Conservation (phyloP, 2,329 filamentous ascomycete genomes). For the Endoconidiophora laricicola region DNA sequence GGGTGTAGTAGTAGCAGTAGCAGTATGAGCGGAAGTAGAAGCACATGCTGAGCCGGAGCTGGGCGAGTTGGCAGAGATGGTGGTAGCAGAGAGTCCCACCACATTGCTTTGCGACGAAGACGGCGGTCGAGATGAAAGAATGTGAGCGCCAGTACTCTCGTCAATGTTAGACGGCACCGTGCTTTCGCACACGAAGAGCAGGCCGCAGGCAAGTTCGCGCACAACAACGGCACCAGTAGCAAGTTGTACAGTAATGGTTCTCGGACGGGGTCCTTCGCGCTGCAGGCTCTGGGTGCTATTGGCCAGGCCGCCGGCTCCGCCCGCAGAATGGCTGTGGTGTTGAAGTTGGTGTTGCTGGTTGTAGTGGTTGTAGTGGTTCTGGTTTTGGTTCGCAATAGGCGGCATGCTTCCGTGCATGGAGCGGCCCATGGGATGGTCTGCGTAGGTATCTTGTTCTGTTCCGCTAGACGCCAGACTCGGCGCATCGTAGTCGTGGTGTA, state of each 20-base stretch:
- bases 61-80: neutral
- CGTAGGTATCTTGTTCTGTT: conserved; percentile 1
- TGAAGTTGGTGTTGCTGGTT: neutral
- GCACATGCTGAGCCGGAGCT: neutral
- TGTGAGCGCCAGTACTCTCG: neutral
- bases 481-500: conserved; percentile 1
- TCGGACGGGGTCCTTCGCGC: conserved; percentile 1
- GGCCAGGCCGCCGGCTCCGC: neutral
- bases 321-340: neutral
- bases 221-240: conserved; percentile 42
- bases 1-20: neutral
- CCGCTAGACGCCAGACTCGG: conserved; percentile 6
- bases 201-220: conserved; percentile 37
- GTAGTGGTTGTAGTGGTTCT: neutral
- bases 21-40: conserved; percentile 12
- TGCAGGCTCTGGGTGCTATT: neutral
- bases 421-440: neutral
- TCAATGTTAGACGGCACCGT: conserved; percentile 18
- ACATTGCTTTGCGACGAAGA: neutral
- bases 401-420: neutral
- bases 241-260: conserved; percentile 41
- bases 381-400: no score
- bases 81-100: neutral
- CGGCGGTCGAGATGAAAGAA: neutral
- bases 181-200: conserved; percentile 46